Percentiles rank a stretch among this genome's conserved stretches.
These are phyloP conservation scores for Curvularia verruculosa DNA, from an alignment of 2,329 filamentous ascomycete genomes.

Conservation along the genomic window DNA sequence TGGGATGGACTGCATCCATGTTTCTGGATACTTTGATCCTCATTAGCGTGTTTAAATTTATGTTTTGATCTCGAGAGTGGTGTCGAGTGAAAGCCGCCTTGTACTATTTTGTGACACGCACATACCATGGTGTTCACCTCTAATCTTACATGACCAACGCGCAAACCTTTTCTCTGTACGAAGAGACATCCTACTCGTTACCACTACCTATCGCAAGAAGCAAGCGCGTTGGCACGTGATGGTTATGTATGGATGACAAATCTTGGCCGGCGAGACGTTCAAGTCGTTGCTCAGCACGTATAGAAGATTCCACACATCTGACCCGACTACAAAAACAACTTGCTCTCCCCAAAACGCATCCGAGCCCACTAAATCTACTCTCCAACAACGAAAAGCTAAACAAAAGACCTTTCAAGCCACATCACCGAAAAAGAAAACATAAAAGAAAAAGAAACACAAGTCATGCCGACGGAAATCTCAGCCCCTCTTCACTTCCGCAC, in stretches of 20 bases:
- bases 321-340: background rate
- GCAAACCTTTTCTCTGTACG: background rate
- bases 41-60: background rate
- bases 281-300: conserved; percentile 5
- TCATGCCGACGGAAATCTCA: conserved; percentile 42
- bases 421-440: background rate
- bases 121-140: background rate
- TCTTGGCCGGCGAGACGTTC: conserved; percentile 15
- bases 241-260: conserved; percentile 27
- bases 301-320: conserved; percentile 30
- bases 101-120: background rate
- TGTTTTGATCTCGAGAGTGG: background rate
- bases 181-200: background rate
- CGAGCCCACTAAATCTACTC: background rate
- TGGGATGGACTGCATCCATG: background rate
- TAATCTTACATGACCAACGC: background rate
- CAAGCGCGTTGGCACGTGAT: conserved; percentile 18
- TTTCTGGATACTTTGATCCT: background rate
- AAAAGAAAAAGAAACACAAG: conserved; percentile 4
- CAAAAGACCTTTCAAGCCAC: background rate
- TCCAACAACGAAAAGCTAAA: background rate
- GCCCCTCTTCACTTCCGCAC: conserved; percentile 44
- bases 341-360: background rate
- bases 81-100: background rate
- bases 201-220: conserved; percentile 13